A percentile compares a stretch with the other conserved stretches of the same genome.
phyloP scores from a whole-genome alignment of 2,329 filamentous ascomycete species.

The Ophiostoma perfectum region DNA sequence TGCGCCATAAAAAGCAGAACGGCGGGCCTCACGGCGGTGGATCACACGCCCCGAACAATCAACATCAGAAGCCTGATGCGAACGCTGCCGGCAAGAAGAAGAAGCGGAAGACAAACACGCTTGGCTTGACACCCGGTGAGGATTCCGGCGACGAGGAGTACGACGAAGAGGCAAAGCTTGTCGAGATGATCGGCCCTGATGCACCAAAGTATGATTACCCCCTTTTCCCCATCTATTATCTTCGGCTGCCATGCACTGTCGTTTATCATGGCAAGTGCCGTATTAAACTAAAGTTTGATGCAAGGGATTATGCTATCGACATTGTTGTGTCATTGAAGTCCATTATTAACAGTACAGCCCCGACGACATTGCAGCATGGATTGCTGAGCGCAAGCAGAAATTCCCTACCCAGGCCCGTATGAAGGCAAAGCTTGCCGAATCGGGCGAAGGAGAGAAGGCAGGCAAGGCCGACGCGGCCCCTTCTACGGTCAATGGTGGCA shows the following conservation, averaged over 20 bases:
- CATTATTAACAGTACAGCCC: constrained; percentile 38
- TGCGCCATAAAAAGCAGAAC: constrained; percentile 32
- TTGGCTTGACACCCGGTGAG: constrained; percentile 64
- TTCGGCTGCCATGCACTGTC: too few relatives aligned
- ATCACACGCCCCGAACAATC: constrained; percentile 20
- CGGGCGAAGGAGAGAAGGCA: constrained; percentile 45
- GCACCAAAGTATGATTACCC: constrained; percentile 46
- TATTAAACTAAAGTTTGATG: too few relatives aligned
- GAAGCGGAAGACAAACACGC: constrained; percentile 65
- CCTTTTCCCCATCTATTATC: not conserved
- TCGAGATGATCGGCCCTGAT: constrained; percentile 51
- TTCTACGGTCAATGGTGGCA: not conserved
- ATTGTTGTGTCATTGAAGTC: not conserved
- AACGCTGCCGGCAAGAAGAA: constrained; percentile 54
- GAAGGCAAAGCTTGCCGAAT: constrained; percentile 51
- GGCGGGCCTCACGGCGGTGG: not conserved
- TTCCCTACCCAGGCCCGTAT: constrained; percentile 73
- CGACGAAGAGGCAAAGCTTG: constrained; percentile 62
- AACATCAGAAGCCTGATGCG: constrained; percentile 49
- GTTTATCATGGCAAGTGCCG: too few relatives aligned
- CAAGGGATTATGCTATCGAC: too few relatives aligned
- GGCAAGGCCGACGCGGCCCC: constrained; percentile 50
- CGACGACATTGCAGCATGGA: constrained; percentile 71
- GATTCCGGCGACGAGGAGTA: constrained; percentile 62
- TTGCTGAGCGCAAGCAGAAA: constrained; percentile 70